Conservation (phyloP, 169 alveolate species). For the Cryptosporidium muris region DNA sequence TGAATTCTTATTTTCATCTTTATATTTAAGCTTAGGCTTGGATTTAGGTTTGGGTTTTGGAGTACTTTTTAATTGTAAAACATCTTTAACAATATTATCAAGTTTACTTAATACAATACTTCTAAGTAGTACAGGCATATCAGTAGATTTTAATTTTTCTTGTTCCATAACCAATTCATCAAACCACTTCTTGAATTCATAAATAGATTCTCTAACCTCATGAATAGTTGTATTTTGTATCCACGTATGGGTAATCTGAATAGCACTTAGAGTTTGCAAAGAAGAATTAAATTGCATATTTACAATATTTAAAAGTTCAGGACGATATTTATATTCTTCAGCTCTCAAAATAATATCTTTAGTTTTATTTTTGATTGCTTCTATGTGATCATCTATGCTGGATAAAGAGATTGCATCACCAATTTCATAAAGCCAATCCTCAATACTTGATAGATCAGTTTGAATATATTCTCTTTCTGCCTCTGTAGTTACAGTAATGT, state of each 20-base stretch:
- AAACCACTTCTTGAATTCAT: conserved; percentile 48
- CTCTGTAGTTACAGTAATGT: conserved; percentile 52
- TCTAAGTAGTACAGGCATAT: conserved; percentile 44
- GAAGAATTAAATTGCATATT: conserved; percentile 43
- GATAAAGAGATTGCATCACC: conserved; percentile 32
- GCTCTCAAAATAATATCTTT: conserved; percentile 23
- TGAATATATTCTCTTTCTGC: conserved; percentile 32
- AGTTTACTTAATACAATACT: conserved; percentile 5
- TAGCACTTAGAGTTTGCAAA: conserved; percentile 27
- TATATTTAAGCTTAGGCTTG: conserved; percentile 8
- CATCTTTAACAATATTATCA: conserved; percentile 9
- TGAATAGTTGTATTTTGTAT: conserved; percentile 53
- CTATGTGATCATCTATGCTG: conserved; percentile 28
- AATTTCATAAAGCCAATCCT: conserved; percentile 65
- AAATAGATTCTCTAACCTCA: conserved; percentile 33
- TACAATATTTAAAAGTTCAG: conserved; percentile 21
- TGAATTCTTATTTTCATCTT: not conserved
- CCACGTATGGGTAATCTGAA: conserved; percentile 65
- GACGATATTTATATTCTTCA: conserved; percentile 41
- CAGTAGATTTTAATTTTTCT: conserved; percentile 19
- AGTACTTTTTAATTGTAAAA: conserved; percentile 21
- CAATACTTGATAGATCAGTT: conserved; percentile 19
- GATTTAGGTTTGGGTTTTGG: conserved; percentile 70
- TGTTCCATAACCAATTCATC: conserved; percentile 19
- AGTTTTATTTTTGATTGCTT: conserved; percentile 14